These are phyloP conservation scores for Aristolochia contorta DNA, from an alignment of 164 flowering plant genomes.

Conservation along the genomic window DNA sequence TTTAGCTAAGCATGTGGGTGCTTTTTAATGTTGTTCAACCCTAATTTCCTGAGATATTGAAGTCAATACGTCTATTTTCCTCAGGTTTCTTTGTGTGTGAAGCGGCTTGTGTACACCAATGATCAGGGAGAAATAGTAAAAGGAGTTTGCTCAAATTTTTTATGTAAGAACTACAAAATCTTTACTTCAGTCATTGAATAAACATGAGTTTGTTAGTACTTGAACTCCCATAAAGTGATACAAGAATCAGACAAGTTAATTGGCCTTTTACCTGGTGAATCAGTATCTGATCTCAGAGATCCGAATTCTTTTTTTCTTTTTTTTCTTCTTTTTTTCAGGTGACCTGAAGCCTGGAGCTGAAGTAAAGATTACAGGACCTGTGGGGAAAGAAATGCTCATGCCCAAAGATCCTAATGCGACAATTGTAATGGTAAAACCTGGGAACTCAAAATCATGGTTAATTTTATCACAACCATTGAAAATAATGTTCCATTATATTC, in stretches of 20 bases:
- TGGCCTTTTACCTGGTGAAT: not conserved
- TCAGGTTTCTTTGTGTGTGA: slow-evolving; percentile 92
- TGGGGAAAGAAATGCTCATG: slow-evolving; percentile 99
- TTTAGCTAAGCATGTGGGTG: too few relatives aligned
- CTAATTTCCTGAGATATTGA: not conserved
- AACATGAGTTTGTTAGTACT: not conserved
- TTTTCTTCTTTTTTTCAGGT: slow-evolving; percentile 32
- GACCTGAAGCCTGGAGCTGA: slow-evolving; percentile 91
- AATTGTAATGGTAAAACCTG: slow-evolving; percentile 56
- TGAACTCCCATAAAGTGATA: not conserved
- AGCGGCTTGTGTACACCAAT: slow-evolving; percentile 87
- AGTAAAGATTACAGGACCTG: slow-evolving; percentile 87
- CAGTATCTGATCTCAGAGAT: not conserved
- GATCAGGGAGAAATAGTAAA: slow-evolving; percentile 82
- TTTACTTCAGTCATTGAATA: not conserved
- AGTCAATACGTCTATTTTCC: not conserved
- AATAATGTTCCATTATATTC: too few relatives aligned
- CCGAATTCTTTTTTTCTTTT: not conserved
- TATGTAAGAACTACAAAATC: slow-evolving; percentile 43
- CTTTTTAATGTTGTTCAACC: not conserved
- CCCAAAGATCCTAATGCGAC: slow-evolving; percentile 92
- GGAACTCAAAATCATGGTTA: not conserved
- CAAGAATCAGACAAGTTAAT: not conserved
- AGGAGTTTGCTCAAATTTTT: slow-evolving; percentile 97
- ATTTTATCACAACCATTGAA: not conserved